Evolutionary conservation across 2,329 filamentous ascomycete genomes (phyloP), one percentile per base, ranked within the genome.

Genomic region (Fusarium proliferatum): DNA sequence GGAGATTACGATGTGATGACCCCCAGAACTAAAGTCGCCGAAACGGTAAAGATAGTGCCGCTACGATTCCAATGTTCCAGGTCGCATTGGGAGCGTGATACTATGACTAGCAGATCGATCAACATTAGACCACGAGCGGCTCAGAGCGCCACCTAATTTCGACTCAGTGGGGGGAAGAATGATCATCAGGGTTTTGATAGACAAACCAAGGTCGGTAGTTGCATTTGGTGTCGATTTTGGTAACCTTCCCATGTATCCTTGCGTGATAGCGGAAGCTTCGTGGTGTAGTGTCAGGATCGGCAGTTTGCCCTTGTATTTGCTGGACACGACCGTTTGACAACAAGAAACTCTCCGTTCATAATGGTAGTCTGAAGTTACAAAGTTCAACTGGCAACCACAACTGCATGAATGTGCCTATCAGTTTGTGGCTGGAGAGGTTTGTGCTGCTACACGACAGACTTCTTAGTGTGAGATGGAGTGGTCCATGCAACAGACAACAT

Each of bases 131-230:
- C 33, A 45, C 23, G 42, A 52, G 13, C 62, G 61, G 62, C 58
- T 61, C 48, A 59, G 61, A 60, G 59, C 75, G 73, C 75, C 69
- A 76, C 73, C 48, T 67, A 75, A 72, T 76, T 75, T 61, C 60
- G 21, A 72, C 60, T 46, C 56, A 46, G 58, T 59, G 61, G 67
- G 61, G 62, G 51, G 42, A 43, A 51, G 23, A 66, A 51, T 45
- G 61, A 60, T 46, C 26, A 45, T 28, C 46, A 59, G 59, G 60
- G 69, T 66, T 55, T 48, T 38, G 21, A 28, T 7, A n/a, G 21
- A 48, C 7, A 43, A 52, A 64, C 8, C 48, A 52, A 59, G 52
- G 23, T 36, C 33, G 30, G 55, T 43, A 61, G 61, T 56, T 61
- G 26, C 39, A 49, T 67, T 36, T 43, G 9, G 7, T 56, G 26